These are phyloP conservation scores for Physaria fendleri DNA, from an alignment of 345 rosid genomes.

Conservation along the genomic window DNA sequence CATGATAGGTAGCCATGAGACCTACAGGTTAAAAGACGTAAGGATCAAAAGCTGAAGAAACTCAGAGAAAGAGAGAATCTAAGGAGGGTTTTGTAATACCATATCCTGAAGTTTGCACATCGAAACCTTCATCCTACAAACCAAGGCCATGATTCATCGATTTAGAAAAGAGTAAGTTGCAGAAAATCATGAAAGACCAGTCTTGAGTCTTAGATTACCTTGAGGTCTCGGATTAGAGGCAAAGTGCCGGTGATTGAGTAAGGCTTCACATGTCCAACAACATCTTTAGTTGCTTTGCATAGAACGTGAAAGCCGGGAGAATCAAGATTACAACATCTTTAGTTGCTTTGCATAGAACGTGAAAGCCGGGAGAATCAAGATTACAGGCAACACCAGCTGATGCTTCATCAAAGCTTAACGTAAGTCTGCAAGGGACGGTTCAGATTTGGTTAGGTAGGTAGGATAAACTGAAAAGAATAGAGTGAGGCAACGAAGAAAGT, in stretches of 20 bases:
- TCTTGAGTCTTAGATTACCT: slow-evolving; percentile 40
- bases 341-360: slow-evolving; percentile 83
- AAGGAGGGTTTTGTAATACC: slow-evolving; percentile 38
- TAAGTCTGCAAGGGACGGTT: slow-evolving; percentile 40
- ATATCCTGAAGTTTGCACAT: slow-evolving; percentile 88
- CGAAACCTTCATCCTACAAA: slow-evolving; percentile 88
- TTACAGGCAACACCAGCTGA: slow-evolving; percentile 85
- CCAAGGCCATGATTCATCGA: slow-evolving; percentile 1
- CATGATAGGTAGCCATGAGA: slow-evolving; percentile 92
- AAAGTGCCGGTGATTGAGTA: slow-evolving; percentile 92
- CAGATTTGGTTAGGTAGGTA: not conserved
- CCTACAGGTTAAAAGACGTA: slow-evolving; percentile 40
- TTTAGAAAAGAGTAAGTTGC: not conserved
- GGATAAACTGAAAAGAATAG: not conserved
- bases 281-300: slow-evolving; percentile 87
- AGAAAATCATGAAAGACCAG: not conserved
- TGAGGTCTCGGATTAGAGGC: slow-evolving; percentile 84
- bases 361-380: slow-evolving; percentile 83
- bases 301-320: slow-evolving; percentile 82
- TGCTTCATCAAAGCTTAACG: slow-evolving; percentile 70
- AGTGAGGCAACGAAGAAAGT: not conserved
- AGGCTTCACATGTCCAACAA: slow-evolving; percentile 85
- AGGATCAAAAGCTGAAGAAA: not conserved
- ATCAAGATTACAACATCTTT: slow-evolving; percentile 79
- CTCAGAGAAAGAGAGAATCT: not conserved